Evolutionary conservation across 208 protist species (phyloP).

Genomic region (Angomonas deanei): DNA sequence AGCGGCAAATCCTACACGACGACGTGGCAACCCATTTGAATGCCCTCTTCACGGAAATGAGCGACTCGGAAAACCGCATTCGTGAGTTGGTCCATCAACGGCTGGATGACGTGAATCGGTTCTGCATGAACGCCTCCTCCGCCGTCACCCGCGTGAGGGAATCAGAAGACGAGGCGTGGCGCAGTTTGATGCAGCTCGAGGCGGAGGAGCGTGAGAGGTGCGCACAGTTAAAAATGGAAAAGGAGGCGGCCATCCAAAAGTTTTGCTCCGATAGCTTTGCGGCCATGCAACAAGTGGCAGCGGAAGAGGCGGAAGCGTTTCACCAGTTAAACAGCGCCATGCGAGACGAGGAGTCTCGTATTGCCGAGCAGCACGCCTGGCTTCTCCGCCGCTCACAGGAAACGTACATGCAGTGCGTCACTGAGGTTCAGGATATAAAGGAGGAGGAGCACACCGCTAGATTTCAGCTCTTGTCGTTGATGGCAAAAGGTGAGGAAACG

Average conservation of each 20-base stretch:
- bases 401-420: slow-evolving; percentile 7
- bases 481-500: slow-evolving; percentile 32
- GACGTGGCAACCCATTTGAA: neutral
- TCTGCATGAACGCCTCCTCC: slow-evolving; percentile 6
- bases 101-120: slow-evolving; percentile 2
- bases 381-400: slow-evolving; percentile 18
- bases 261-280: no score
- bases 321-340: slow-evolving; percentile 17
- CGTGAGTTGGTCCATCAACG: slow-evolving; percentile 7
- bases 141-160: no score
- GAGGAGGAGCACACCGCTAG: slow-evolving; percentile 33
- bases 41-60: neutral
- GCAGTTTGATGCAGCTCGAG: no score
- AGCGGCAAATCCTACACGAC: neutral
- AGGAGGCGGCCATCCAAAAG: no score
- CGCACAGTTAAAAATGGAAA: no score
- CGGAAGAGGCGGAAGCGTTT: slow-evolving; percentile 27
- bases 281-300: slow-evolving; percentile 17
- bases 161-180: no score
- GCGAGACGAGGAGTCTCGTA: slow-evolving; percentile 15
- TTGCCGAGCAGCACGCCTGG: slow-evolving; percentile 20
- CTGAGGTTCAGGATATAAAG: slow-evolving; percentile 17
- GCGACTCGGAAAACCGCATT: neutral
- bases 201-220: no score
- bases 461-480: slow-evolving; percentile 32